Evolutionary conservation across 805 yeast genomes (phyloP).

Genomic region (Suhomyces prunicola): DNA sequence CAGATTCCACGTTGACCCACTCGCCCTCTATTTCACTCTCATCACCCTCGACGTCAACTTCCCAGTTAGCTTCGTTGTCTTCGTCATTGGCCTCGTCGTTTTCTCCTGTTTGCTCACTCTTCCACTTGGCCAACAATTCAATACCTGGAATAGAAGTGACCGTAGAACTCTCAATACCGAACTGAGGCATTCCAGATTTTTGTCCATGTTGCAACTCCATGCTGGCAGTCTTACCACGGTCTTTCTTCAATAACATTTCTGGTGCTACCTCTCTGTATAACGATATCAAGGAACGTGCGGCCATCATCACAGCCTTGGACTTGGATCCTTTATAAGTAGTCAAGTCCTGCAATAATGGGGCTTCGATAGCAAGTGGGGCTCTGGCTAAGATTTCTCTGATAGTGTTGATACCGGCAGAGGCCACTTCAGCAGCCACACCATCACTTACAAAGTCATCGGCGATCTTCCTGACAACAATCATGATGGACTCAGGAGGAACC

Average conservation of each 20-base stretch:
- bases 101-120: slow-evolving; percentile 55
- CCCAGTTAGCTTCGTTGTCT: slow-evolving; percentile 58
- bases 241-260: slow-evolving; percentile 85
- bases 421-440: slow-evolving; percentile 97
- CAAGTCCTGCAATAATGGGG: slow-evolving; percentile 82
- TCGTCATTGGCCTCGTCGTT: slow-evolving; percentile 12
- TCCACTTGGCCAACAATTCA: slow-evolving; percentile 88
- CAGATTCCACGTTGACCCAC: slow-evolving; percentile 89
- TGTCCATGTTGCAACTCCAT: slow-evolving; percentile 66
- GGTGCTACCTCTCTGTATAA: slow-evolving; percentile 95
- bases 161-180: slow-evolving; percentile 67
- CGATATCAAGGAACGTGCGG: slow-evolving; percentile 83
- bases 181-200: slow-evolving; percentile 50
- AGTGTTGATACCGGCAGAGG: slow-evolving; percentile 95
- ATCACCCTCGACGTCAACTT: slow-evolving; percentile 45
- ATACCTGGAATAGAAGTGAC: slow-evolving; percentile 85
- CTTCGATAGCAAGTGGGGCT: slow-evolving; percentile 92
- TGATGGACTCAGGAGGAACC: slow-evolving; percentile 91
- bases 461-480: slow-evolving; percentile 78
- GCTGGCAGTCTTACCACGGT: slow-evolving; percentile 89
- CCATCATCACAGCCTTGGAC: slow-evolving; percentile 90
- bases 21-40: slow-evolving; percentile 73
- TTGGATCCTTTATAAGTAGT: slow-evolving; percentile 90
- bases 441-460: slow-evolving; percentile 98
- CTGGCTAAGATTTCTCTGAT: slow-evolving; percentile 90